Evolutionary conservation across 768 basidiomycete species (phyloP).

Genomic region (Podaxis carcinomalis): DNA sequence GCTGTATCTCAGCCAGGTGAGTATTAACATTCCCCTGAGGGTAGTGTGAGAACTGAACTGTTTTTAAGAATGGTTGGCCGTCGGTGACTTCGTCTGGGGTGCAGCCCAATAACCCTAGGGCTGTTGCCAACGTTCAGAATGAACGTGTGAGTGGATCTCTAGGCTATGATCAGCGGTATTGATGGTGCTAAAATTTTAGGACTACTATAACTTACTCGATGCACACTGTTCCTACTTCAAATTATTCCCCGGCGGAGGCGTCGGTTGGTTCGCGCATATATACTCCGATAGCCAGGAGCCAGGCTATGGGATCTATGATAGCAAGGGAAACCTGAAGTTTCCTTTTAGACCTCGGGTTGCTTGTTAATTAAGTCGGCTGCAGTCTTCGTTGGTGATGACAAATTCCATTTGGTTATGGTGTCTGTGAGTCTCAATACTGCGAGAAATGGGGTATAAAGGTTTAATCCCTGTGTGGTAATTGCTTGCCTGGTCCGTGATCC

Average conservation of each 20-base stretch:
- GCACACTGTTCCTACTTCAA: conserved; percentile 62
- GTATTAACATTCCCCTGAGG: conserved; percentile 5
- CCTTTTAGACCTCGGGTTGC: conserved; percentile 57
- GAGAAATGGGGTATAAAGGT: too few relatives aligned
- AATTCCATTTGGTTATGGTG: neutral
- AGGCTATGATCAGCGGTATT: neutral
- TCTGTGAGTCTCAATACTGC: neutral
- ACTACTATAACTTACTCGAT: conserved; percentile 63
- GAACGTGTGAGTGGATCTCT: conserved; percentile 46
- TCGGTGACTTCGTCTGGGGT: conserved; percentile 58
- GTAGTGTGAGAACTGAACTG: neutral
- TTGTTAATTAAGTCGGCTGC: conserved; percentile 31
- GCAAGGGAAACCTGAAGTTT: conserved; percentile 51
- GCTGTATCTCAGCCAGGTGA: conserved; percentile 68
- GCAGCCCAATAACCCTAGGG: conserved; percentile 58
- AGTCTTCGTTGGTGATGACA: neutral
- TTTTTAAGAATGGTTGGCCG: conserved; percentile 72
- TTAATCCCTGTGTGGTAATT: too few relatives aligned
- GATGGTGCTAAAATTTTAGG: conserved; percentile 25
- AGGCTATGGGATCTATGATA: conserved; percentile 67
- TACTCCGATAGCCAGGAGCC: conserved; percentile 64
- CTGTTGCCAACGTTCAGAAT: conserved; percentile 57
- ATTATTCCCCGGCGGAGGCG: conserved; percentile 49
- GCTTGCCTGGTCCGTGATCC: too few relatives aligned
- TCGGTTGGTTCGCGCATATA: conserved; percentile 83